Conservation (phyloP, 2,329 filamentous ascomycete species). For the Fusarium brevicatenulatum region DNA sequence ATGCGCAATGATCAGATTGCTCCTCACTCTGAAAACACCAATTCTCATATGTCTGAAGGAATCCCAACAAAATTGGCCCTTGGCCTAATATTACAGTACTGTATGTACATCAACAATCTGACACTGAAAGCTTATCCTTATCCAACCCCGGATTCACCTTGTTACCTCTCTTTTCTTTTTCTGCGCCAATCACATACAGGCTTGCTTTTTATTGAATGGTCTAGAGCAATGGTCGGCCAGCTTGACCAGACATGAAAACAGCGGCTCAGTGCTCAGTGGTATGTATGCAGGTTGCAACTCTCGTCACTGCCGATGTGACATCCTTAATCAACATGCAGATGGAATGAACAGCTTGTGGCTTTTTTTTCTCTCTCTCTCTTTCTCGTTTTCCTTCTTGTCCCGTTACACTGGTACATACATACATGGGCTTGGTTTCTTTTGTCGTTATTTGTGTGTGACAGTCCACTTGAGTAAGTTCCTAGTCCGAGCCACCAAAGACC, state of each 20-base stretch:
- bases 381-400: not conserved
- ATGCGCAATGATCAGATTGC: not conserved
- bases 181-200: conserved; percentile 1
- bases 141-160: conserved; percentile 20
- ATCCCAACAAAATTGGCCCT: conserved; percentile 19
- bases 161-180: conserved; percentile 17
- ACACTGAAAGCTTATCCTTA: not conserved
- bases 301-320: conserved; percentile 17
- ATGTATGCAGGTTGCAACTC: conserved; percentile 24
- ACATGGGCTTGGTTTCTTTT: not conserved
- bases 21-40: not conserved
- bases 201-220: conserved; percentile 14
- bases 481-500: not conserved
- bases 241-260: conserved; percentile 4
- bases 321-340: conserved; percentile 5
- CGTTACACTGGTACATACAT: not conserved
- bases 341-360: conserved; percentile 1
- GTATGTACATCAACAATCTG: not conserved
- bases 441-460: not conserved
- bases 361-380: not conserved
- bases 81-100: not conserved
- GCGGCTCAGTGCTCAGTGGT: not conserved
- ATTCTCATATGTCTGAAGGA: conserved; percentile 11
- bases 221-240: not conserved
- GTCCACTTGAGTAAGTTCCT: not conserved